Percentiles rank a stretch among this genome's conserved stretches.
Evolutionary conservation across 345 rosid species (phyloP).

Genomic region (Eutrema heterophyllum): DNA sequence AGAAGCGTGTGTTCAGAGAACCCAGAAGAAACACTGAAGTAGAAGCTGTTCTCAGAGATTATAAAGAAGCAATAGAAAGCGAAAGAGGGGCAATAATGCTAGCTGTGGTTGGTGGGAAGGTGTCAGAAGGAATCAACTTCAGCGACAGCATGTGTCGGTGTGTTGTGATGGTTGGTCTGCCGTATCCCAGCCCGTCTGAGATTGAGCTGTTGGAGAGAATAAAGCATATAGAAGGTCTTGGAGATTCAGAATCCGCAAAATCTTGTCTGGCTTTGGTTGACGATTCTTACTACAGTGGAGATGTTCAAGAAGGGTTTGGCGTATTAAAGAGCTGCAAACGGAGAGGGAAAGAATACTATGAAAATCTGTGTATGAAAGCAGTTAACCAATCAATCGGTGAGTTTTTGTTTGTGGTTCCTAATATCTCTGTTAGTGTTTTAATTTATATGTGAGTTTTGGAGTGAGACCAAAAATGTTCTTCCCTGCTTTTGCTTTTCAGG

Average conservation of each 20-base stretch:
- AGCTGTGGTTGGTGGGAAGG: conserved; percentile 95
- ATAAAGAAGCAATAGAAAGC: conserved; percentile 63
- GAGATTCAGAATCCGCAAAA: conserved; percentile 40
- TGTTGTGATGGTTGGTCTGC: conserved; percentile 95
- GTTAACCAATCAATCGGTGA: conserved; percentile 92
- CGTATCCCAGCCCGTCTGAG: conserved; percentile 82
- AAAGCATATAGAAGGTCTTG: conserved; percentile 76
- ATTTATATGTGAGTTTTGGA: not conserved
- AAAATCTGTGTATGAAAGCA: conserved; percentile 96
- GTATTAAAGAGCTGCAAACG: conserved; percentile 65
- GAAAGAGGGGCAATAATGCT: conserved; percentile 74
- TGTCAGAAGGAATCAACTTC: conserved; percentile 98
- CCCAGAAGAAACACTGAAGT: conserved; percentile 68
- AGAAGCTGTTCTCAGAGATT: conserved; percentile 69
- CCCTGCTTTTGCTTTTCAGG: conserved; percentile 39
- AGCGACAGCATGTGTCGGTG: conserved; percentile 96
- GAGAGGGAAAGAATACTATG: conserved; percentile 89
- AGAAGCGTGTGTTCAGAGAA: conserved; percentile 75
- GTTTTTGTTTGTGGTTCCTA: conserved; percentile 4
- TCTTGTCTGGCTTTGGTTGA: conserved; percentile 25
- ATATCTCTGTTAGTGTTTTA: not conserved
- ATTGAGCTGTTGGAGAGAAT: conserved; percentile 83
- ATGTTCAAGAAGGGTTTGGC: conserved; percentile 57
- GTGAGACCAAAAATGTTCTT: conserved; percentile 1
- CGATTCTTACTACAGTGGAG: conserved; percentile 48